These are phyloP conservation scores for Furcasterigmium sp. DNA, from an alignment of 2,329 filamentous ascomycete species.

Conservation along the genomic window DNA sequence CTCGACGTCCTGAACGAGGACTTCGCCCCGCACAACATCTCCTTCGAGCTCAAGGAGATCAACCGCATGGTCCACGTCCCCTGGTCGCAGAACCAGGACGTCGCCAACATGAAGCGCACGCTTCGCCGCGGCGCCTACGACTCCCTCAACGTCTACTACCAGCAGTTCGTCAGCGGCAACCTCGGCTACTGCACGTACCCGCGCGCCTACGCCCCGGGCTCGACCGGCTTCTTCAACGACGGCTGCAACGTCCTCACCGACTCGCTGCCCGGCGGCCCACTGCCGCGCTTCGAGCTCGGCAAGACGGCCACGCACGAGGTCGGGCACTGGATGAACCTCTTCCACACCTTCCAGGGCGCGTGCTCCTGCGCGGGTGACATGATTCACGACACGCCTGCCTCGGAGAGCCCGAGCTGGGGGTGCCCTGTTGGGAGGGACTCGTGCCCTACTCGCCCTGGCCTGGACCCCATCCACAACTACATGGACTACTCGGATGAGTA, in stretches of 20 bases:
- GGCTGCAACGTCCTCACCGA: slow-evolving; percentile 32
- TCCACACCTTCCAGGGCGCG: slow-evolving; percentile 41
- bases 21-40: slow-evolving; percentile 35
- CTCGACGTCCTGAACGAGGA: slow-evolving; percentile 38
- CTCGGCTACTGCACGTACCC: slow-evolving; percentile 31
- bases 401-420: slow-evolving; percentile 23
- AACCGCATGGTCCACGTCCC: slow-evolving; percentile 39
- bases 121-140: slow-evolving; percentile 40
- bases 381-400: slow-evolving; percentile 34
- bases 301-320: slow-evolving; percentile 33
- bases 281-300: slow-evolving; percentile 26
- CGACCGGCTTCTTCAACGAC: slow-evolving; percentile 27
- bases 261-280: slow-evolving; percentile 30
- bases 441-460: slow-evolving; percentile 22
- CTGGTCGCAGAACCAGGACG: slow-evolving; percentile 28
- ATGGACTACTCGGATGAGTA: slow-evolving; percentile 38
- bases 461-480: slow-evolving; percentile 31
- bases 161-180: slow-evolving; percentile 12
- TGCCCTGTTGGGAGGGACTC: slow-evolving; percentile 31
- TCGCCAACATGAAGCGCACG: slow-evolving; percentile 36
- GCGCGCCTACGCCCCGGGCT: slow-evolving; percentile 21
- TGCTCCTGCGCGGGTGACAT: slow-evolving; percentile 29
- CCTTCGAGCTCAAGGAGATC: slow-evolving; percentile 36
- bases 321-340: slow-evolving; percentile 44
- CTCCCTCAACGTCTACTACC: slow-evolving; percentile 40